Evolutionary conservation across 2,329 filamentous ascomycete species (phyloP).

Genomic region (Calonectria leucothoes): DNA sequence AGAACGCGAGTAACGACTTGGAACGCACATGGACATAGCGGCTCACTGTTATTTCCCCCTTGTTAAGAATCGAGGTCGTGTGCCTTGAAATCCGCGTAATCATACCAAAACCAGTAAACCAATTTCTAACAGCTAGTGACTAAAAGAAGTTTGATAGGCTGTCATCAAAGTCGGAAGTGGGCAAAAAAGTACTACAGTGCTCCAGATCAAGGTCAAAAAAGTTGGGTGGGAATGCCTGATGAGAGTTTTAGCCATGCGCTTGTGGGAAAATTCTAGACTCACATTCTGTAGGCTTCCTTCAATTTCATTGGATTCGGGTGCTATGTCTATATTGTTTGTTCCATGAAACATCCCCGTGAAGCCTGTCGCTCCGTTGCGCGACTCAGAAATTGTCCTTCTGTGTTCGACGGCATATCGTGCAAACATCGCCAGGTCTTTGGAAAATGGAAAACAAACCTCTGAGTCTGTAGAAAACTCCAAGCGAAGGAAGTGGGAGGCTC

Average conservation of each 20-base stretch:
- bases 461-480: background rate
- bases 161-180: background rate
- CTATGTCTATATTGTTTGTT: background rate
- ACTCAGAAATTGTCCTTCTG: background rate
- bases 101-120: background rate
- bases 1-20: no score
- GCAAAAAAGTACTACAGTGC: constrained; percentile 2
- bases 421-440: background rate
- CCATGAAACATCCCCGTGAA: background rate
- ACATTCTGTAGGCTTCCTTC: background rate
- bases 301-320: background rate
- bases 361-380: background rate
- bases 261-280: background rate
- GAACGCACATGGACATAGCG: no score
- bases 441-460: background rate
- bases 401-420: background rate
- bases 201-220: background rate
- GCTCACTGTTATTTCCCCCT: no score
- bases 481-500: background rate
- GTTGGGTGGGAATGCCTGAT: background rate
- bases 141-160: background rate
- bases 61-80: no score
- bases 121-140: background rate
- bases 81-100: background rate
- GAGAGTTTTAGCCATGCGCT: background rate